Conservation (phyloP, 305 asterid genomes). For the Fraxinus baroniana region DNA sequence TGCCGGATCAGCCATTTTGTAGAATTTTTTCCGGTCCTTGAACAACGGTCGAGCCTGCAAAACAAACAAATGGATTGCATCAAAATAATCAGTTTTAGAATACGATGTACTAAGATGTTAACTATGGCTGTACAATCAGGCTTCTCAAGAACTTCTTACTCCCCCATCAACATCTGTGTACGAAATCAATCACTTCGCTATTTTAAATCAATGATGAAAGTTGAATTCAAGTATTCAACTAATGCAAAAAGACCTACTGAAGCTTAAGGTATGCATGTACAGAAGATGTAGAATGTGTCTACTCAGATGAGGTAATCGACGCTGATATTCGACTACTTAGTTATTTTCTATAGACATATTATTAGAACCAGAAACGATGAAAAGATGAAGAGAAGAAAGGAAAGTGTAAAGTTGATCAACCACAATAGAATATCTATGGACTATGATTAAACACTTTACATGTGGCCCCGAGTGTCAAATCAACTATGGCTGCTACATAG, state of each 20-base stretch:
- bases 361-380: not conserved
- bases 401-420: not conserved
- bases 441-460: not conserved
- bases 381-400: not conserved
- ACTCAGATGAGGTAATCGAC: not conserved
- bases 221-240: not conserved
- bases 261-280: not conserved
- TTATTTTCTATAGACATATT: not conserved
- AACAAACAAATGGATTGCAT: not conserved
- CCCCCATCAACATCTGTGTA: not conserved
- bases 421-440: not conserved
- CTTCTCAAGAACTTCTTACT: not conserved
- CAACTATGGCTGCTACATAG: conserved; percentile 17
- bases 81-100: not conserved
- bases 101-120: not conserved
- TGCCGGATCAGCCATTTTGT: conserved; percentile 53
- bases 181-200: not conserved
- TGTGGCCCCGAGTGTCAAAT: not conserved
- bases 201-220: not conserved
- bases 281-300: not conserved
- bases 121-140: not conserved
- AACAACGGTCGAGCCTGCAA: conserved; percentile 55
- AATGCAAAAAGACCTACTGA: not conserved
- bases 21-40: conserved; percentile 59
- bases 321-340: not conserved